Base-by-base conservation (phyloP, 2,329 filamentous ascomycete genomes). In the Clonostachys rhizophaga region DNA sequence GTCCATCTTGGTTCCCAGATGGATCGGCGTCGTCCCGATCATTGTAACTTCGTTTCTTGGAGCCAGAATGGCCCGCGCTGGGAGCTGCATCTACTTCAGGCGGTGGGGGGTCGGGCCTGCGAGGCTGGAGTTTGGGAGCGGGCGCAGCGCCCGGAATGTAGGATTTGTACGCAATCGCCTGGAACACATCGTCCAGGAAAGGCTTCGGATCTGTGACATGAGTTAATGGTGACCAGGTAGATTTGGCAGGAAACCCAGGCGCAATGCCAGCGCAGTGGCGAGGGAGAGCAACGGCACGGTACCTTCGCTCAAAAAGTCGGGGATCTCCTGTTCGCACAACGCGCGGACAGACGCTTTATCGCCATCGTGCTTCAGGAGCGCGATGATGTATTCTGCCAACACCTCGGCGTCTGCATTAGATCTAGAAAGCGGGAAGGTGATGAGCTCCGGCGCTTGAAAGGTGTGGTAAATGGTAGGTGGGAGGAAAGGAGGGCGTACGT, bases 301-400 rank as follows among this genome's bases (percentile, higher is more conserved):
- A 66, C 84, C 79, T 57, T 89, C 84, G 57, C 81, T 81, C 16
- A 92, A 67, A 60, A 92, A 92, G 60, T 91, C 87, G 3, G 80
- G 78, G 39, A 92, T 82, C 62, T 90, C 85, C 46, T 80, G 74
- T 59, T 88, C 75, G 64, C 86, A 90, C 45, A 86, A 78, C 55
- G 76, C 71, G 58, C 82, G 79, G 46, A 91, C 83, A 17, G 79
- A 73, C n/a, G 76, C 74, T 39, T 77, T 70, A 44, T 81, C 74
- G 51, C 84, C 85, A 53, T 90, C 86, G 51, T 87, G 83, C 52
- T 81, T 79, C 42, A 92, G 69, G 17, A 94, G 77, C 7, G 87
- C 88, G 51, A 91, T 75, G n/a, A 92, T 85, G 61, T 91, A 94
- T 57, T 94, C 89, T 42, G 87, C 88, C 4, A 94, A 81, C 6